Percentiles rank a stretch among this genome's conserved stretches.
These are phyloP conservation scores for Penicillium sp. DNA, from an alignment of 2,329 filamentous ascomycete species.

Conservation along the genomic window DNA sequence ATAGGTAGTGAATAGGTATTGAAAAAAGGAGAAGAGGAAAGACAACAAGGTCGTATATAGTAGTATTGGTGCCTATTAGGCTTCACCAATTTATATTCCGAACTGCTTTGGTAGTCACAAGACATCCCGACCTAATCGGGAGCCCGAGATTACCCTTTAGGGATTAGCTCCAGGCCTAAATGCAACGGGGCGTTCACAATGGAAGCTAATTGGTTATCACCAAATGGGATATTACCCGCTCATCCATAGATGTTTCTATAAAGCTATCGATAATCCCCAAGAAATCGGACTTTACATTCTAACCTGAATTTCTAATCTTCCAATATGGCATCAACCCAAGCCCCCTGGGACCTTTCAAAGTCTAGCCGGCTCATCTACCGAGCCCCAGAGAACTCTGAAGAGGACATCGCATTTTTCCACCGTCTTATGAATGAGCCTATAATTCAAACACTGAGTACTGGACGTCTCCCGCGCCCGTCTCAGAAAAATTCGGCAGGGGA, in stretches of 20 bases:
- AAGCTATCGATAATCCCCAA: neutral
- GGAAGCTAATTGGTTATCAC: neutral
- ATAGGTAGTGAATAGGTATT: too few relatives aligned
- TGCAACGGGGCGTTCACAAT: neutral
- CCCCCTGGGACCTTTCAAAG: neutral
- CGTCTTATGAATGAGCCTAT: conserved; percentile 3
- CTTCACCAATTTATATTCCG: too few relatives aligned
- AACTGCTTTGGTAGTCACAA: too few relatives aligned
- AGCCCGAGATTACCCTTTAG: neutral
- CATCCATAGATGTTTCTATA: neutral
- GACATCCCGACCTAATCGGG: neutral
- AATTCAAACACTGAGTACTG: conserved; percentile 2
- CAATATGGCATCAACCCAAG: neutral
- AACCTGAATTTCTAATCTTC: neutral
- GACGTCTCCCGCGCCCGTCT: neutral
- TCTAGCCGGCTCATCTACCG: conserved; percentile 15
- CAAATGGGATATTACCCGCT: neutral
- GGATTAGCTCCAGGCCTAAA: neutral
- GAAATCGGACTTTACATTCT: neutral
- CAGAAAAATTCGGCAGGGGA: neutral
- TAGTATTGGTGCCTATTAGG: too few relatives aligned
- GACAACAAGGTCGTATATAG: too few relatives aligned
- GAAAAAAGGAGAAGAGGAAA: too few relatives aligned
- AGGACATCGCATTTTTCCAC: conserved; percentile 14
- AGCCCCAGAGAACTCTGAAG: conserved; percentile 14